These are phyloP conservation scores for Arthrobotrys sinensis DNA, from an alignment of 2,329 filamentous ascomycete species.

Conservation along the genomic window DNA sequence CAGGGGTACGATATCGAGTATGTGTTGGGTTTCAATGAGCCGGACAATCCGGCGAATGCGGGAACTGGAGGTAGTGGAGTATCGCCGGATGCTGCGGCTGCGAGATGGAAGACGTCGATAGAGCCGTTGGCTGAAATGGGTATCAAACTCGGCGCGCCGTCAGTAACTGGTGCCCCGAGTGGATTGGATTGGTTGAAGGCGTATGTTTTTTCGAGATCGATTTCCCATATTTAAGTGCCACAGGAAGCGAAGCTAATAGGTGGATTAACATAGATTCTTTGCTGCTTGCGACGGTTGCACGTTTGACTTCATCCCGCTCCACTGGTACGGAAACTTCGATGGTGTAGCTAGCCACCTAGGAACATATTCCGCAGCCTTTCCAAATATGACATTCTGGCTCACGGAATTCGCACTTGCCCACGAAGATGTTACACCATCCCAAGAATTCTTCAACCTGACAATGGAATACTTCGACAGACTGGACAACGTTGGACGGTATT, in stretches of 20 bases:
- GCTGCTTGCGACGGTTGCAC: slow-evolving; percentile 70
- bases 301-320: slow-evolving; percentile 76
- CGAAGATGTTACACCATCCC: slow-evolving; percentile 73
- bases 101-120: slow-evolving; percentile 80
- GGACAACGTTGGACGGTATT: slow-evolving; percentile 77
- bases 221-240: slow-evolving; percentile 68
- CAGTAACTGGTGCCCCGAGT: slow-evolving; percentile 75
- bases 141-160: slow-evolving; percentile 79
- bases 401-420: slow-evolving; percentile 81
- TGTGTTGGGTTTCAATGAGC: slow-evolving; percentile 85
- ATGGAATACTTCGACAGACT: slow-evolving; percentile 78
- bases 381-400: slow-evolving; percentile 78
- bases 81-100: slow-evolving; percentile 74
- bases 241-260: background rate
- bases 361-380: slow-evolving; percentile 74
- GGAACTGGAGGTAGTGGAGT: slow-evolving; percentile 76
- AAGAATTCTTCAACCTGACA: slow-evolving; percentile 79
- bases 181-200: slow-evolving; percentile 78
- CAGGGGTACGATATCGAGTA: slow-evolving; percentile 73
- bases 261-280: slow-evolving; percentile 59
- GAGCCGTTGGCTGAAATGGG: slow-evolving; percentile 77
- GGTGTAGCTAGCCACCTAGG: slow-evolving; percentile 79
- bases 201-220: slow-evolving; percentile 68
- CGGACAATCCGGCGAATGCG: slow-evolving; percentile 72
- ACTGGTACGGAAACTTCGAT: slow-evolving; percentile 80